A percentile compares a stretch with the other conserved stretches of the same genome.
Evolutionary conservation across 2,329 filamentous ascomycete genomes (phyloP).

Genomic region (Fulvia fulva): DNA sequence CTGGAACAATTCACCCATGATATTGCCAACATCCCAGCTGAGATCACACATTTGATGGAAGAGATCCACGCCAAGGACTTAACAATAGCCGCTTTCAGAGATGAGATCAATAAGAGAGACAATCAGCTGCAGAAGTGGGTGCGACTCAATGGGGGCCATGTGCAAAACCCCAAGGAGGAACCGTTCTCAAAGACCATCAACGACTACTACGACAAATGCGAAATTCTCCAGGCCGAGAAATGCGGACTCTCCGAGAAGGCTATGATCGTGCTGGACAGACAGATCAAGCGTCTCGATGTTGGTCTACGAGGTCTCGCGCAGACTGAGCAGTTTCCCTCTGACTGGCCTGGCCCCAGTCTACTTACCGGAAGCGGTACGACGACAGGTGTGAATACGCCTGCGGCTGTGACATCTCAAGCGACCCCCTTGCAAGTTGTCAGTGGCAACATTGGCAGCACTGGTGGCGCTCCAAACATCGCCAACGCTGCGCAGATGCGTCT

Average conservation of each 20-base stretch:
- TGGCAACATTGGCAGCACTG: slow-evolving; percentile 47
- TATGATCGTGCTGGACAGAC: slow-evolving; percentile 59
- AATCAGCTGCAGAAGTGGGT: slow-evolving; percentile 76
- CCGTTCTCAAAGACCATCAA: slow-evolving; percentile 61
- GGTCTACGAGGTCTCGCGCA: slow-evolving; percentile 58
- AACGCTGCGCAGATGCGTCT: slow-evolving; percentile 47
- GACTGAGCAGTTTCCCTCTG: slow-evolving; percentile 56
- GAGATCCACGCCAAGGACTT: slow-evolving; percentile 78
- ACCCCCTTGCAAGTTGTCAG: slow-evolving; percentile 54
- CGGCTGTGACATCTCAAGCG: slow-evolving; percentile 42
- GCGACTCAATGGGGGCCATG: slow-evolving; percentile 69
- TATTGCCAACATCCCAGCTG: slow-evolving; percentile 75
- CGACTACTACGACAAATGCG: slow-evolving; percentile 65
- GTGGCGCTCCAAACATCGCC: slow-evolving; percentile 51
- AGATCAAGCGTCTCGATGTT: slow-evolving; percentile 60
- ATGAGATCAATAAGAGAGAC: slow-evolving; percentile 68
- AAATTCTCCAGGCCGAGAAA: slow-evolving; percentile 72
- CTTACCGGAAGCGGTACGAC: slow-evolving; percentile 40
- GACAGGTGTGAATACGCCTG: slow-evolving; percentile 29
- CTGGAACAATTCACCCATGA: slow-evolving; percentile 75
- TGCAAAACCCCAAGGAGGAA: slow-evolving; percentile 72
- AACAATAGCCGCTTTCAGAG: slow-evolving; percentile 64
- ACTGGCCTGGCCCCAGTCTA: slow-evolving; percentile 57
- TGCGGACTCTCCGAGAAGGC: slow-evolving; percentile 63
- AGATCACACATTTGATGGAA: slow-evolving; percentile 78